phyloP scores from a whole-genome alignment of 306 rosid species.

The Glycine latifolia region DNA sequence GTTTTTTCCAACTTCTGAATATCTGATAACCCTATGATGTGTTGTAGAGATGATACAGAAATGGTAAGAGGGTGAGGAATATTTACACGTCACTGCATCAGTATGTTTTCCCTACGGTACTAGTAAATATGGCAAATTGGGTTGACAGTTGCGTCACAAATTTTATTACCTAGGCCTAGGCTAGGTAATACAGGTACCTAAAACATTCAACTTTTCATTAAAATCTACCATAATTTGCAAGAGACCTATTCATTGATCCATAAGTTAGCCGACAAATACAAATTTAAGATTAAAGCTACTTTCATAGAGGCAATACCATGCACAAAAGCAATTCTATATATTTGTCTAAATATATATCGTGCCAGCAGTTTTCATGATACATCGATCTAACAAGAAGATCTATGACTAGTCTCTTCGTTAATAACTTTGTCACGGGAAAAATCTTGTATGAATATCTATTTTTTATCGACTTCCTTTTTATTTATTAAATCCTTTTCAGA shows the following conservation, averaged over 20 bases:
- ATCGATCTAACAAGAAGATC: background rate
- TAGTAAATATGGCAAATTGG: constrained; percentile 31
- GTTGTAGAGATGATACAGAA: constrained; percentile 31
- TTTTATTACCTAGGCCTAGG: constrained; percentile 32
- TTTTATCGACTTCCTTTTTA: background rate
- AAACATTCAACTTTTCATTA: constrained; percentile 48
- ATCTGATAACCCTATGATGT: constrained; percentile 35
- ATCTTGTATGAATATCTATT: background rate
- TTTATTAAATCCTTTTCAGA: too few relatives aligned
- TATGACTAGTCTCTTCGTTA: background rate
- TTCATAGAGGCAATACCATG: background rate
- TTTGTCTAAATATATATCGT: background rate
- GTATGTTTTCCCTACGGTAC: constrained; percentile 6
- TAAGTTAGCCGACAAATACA: constrained; percentile 12
- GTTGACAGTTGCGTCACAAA: constrained; percentile 30
- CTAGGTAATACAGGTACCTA: constrained; percentile 16
- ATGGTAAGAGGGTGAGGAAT: constrained; percentile 38
- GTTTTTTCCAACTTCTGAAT: background rate
- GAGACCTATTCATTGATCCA: constrained; percentile 21
- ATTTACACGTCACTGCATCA: constrained; percentile 25
- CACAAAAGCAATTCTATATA: background rate
- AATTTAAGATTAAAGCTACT: constrained; percentile 23
- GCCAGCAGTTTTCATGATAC: background rate
- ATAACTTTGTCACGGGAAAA: background rate
- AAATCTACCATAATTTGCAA: constrained; percentile 22